Base-by-base conservation (phyloP, 306 rosid species). In the Ammopiptanthus mongolicus region DNA sequence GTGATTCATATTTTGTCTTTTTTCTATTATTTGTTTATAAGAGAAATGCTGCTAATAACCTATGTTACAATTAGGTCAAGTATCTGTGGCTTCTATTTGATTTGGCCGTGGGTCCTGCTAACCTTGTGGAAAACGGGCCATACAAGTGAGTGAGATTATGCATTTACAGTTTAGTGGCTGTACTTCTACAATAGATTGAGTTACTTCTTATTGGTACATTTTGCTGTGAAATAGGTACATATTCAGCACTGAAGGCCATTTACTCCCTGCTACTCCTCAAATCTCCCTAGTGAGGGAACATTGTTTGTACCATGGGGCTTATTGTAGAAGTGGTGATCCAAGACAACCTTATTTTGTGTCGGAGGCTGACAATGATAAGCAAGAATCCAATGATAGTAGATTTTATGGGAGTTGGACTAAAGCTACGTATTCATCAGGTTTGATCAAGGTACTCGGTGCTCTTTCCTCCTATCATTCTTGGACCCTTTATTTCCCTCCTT, bases 41-140 rank as follows among this genome's bases (percentile, higher is more conserved):
- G 36, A 69, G 36, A 68, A 55, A 6, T 42, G 39, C 69, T 61
- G 44, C 73, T 85, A 60, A 76, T 81, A 72, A 37, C 6, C 64
- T 66, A 33, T 80, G 47, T 61, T 72, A 48, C 37, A 69, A 70
- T 83, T 71, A 95, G 98, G 91, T 95, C 64, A 95, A 95, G 82
- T 95, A 95, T 82, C 80, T 95, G 82, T 95, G 98, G 98, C 98
- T 95, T 76, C 98, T 95, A 69, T 95, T 95, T 74, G 98, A 95
- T 86, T 81, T 95, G 83, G 98, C 98, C 13, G 96, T 73, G 65
- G 97, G 93, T 82, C 93, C 97, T 47, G 96, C 91, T 79, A 95
- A 91, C 87, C 89, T 95, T 29, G 98, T 95, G 66, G 98, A 95
- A 83, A 91, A 86, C 71, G 97, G 98, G 69, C 98, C 97, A 48